phyloP scores from a whole-genome alignment of 345 rosid species.

The Turnera subulata region DNA sequence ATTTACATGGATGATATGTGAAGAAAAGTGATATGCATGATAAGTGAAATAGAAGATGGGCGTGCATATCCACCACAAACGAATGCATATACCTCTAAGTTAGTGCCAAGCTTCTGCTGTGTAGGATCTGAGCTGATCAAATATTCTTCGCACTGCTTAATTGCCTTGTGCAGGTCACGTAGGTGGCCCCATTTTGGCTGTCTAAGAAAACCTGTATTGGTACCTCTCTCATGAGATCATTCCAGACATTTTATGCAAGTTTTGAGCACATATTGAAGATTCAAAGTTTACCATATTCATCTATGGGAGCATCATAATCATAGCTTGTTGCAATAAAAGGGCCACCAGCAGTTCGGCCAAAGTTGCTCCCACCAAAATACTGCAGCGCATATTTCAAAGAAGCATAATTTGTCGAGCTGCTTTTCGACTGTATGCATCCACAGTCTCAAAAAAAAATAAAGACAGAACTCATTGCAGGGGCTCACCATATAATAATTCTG shows the following conservation, averaged over 20 bases:
- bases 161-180: constrained; percentile 50
- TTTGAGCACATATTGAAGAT: too few relatives aligned
- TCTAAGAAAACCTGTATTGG: constrained; percentile 46
- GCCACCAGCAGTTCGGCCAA: constrained; percentile 67
- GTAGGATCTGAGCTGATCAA: constrained; percentile 47
- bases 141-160: constrained; percentile 53
- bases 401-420: constrained; percentile 2
- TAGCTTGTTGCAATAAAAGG: constrained; percentile 62
- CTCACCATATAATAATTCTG: constrained; percentile 69
- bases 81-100: constrained; percentile 38
- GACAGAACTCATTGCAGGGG: background rate
- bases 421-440: too few relatives aligned
- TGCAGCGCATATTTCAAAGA: constrained; percentile 17
- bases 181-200: constrained; percentile 73
- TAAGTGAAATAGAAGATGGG: background rate
- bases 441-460: background rate
- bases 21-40: background rate
- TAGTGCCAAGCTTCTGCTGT: constrained; percentile 35
- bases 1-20: background rate
- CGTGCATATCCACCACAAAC: too few relatives aligned
- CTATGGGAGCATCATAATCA: constrained; percentile 69
- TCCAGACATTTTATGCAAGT: too few relatives aligned
- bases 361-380: constrained; percentile 75
- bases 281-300: constrained; percentile 51
- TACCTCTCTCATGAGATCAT: background rate